A percentile compares a stretch with the other conserved stretches of the same genome.
phyloP scores from a whole-genome alignment of 1,139 yeast genomes.

The Pichia sp. region DNA sequence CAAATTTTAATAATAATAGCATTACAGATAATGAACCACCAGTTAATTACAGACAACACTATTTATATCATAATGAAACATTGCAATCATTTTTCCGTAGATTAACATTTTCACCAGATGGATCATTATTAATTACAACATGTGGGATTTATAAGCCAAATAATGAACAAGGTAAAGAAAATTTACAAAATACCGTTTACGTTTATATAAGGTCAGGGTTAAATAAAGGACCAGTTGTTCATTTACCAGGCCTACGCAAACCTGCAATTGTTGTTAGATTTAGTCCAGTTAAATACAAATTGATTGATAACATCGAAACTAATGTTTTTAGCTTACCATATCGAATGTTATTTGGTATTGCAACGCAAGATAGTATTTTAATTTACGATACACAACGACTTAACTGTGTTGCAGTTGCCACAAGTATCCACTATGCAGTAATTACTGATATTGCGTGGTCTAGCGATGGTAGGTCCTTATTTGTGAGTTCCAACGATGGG shows the following conservation, averaged over 20 bases:
- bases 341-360: conserved; percentile 84
- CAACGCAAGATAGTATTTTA: conserved; percentile 82
- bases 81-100: conserved; percentile 86
- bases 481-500: conserved; percentile 91
- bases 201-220: conserved; percentile 69
- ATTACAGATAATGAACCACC: background rate
- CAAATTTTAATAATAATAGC: background rate
- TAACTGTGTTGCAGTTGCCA: conserved; percentile 65
- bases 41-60: conserved; percentile 29
- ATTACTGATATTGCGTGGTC: conserved; percentile 88
- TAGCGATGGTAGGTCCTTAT: conserved; percentile 60
- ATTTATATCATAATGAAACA: conserved; percentile 76
- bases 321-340: conserved; percentile 56
- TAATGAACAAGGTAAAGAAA: conserved; percentile 22
- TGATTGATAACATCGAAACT: conserved; percentile 27
- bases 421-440: conserved; percentile 81
- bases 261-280: conserved; percentile 83
- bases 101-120: conserved; percentile 84
- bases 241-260: conserved; percentile 70
- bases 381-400: conserved; percentile 72
- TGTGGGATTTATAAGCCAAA: conserved; percentile 57
- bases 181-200: conserved; percentile 60
- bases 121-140: conserved; percentile 71
- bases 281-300: conserved; percentile 56
- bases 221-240: conserved; percentile 62